Base-by-base conservation (phyloP, 2,329 filamentous ascomycete species). In the Diaporthe humulicola region DNA sequence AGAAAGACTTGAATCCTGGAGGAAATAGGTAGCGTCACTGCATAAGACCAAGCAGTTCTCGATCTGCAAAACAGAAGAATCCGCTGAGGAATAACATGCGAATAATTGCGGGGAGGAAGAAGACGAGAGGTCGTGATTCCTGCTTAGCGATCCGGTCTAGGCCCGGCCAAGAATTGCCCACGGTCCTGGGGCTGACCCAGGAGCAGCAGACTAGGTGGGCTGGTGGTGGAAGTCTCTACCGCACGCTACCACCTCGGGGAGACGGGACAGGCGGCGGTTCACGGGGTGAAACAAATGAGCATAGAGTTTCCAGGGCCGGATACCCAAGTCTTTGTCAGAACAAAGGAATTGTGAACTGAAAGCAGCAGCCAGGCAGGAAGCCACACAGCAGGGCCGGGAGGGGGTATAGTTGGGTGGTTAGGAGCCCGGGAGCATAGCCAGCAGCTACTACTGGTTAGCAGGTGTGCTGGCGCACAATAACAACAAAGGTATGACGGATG, bases 161-260 rank as follows among this genome's bases (percentile, higher is more conserved):
- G 57, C 70, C 70, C 70, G 57, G 70, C 70, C 57, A 72, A 72
- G 57, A 64, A 61, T 25, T 57, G 57, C 33, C 17, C 52, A 56
- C 48, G 48, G 48, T 17, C 58, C 64, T 54, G 64, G 73, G 42
- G 56, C 17, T 25, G 66, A 61, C 56, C 58, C 25, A 50, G 69
- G n/a, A 58, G 25, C 42, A 45, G 48, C 70, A 42, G 70, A 64
- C 64, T 69, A 40, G 64, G 48, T 54, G 57, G 52, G 57, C 57
- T 42, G 57, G 17, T 64, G 38, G n/a, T 38, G 42, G 25, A 25
- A 50, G 14, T n/a, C 48, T 58, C 36, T n/a, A 56, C 61, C 45
- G 64, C 9, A 54, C 45, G 54, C 38, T 54, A 36, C 22, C 42
- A 69, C 64, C 64, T 54, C 22, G 33, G 42, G 48, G 48, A 69